These are phyloP conservation scores for Penicillium cataractarum DNA, from an alignment of 495 filamentous ascomycete genomes.

Conservation along the genomic window DNA sequence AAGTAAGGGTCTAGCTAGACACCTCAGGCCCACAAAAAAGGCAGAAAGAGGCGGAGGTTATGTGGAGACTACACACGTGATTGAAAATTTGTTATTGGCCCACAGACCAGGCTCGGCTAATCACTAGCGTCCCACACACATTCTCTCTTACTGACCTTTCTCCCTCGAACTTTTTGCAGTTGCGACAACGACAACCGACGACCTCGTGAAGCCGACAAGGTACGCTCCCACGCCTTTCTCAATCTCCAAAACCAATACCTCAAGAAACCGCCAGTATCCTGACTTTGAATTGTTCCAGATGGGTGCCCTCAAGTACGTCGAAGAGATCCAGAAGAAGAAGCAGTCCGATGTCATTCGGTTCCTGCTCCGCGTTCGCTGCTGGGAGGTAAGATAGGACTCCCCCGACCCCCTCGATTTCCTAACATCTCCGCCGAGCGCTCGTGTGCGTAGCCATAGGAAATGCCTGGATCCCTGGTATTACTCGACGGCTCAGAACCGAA, in stretches of 20 bases:
- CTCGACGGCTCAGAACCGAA: slow-evolving; percentile 41
- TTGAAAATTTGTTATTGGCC: slow-evolving; percentile 18
- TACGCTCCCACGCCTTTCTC: slow-evolving; percentile 31
- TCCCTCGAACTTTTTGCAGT: slow-evolving; percentile 47
- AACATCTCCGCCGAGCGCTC: slow-evolving; percentile 52
- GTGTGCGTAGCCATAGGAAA: slow-evolving; percentile 49
- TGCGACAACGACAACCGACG: slow-evolving; percentile 55
- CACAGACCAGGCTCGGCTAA: slow-evolving; percentile 45
- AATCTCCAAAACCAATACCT: neutral
- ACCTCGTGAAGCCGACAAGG: slow-evolving; percentile 55
- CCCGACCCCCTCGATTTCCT: slow-evolving; percentile 52
- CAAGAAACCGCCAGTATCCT: neutral
- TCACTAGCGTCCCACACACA: slow-evolving; percentile 55
- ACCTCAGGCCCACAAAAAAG: neutral
- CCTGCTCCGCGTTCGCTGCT: slow-evolving; percentile 99
- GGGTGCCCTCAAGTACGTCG: slow-evolving; percentile 98
- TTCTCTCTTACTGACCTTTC: slow-evolving; percentile 39
- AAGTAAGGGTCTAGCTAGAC: neutral
- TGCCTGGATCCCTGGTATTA: slow-evolving; percentile 40
- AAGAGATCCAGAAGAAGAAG: slow-evolving; percentile 99
- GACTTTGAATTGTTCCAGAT: slow-evolving; percentile 52
- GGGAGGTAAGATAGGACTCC: slow-evolving; percentile 86
- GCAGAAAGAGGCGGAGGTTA: slow-evolving; percentile 14
- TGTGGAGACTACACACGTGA: neutral
- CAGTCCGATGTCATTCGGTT: slow-evolving; percentile 99